Percentiles rank a stretch among this genome's conserved stretches.
phyloP scores from a whole-genome alignment of 495 filamentous ascomycete species.

The Trichocladium uniseriatum region DNA sequence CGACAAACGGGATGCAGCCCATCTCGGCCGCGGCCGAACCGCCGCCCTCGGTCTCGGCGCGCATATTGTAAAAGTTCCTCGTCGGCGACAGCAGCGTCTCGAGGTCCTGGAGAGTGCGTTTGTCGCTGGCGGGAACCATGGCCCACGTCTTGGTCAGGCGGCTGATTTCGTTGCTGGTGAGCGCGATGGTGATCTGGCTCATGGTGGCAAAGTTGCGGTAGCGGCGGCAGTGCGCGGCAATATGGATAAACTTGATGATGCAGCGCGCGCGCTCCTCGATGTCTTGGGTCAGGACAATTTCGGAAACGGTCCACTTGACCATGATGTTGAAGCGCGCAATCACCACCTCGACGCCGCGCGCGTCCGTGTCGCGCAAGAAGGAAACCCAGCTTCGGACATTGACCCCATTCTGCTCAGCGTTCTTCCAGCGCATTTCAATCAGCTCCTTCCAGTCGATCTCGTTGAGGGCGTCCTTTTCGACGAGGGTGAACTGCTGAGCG shows the following conservation, averaged over 20 bases:
- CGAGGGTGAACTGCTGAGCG: constrained; percentile 88
- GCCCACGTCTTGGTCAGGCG: constrained; percentile 75
- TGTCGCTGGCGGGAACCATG: constrained; percentile 60
- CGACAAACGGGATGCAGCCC: constrained; percentile 95
- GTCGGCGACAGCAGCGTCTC: constrained; percentile 79
- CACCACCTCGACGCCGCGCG: constrained; percentile 86
- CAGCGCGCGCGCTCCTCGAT: constrained; percentile 74
- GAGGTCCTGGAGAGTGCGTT: constrained; percentile 65
- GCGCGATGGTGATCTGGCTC: constrained; percentile 85
- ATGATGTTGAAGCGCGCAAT: constrained; percentile 95
- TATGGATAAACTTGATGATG: constrained; percentile 86
- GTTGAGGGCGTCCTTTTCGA: constrained; percentile 91
- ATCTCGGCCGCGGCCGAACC: constrained; percentile 46
- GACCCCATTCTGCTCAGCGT: constrained; percentile 48
- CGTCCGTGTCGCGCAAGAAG: constrained; percentile 72
- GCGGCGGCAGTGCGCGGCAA: constrained; percentile 72
- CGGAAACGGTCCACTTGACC: constrained; percentile 93
- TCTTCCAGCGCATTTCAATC: constrained; percentile 86
- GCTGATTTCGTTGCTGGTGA: constrained; percentile 72
- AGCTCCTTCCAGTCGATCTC: constrained; percentile 98
- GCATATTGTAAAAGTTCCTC: constrained; percentile 81
- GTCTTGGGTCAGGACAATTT: constrained; percentile 76
- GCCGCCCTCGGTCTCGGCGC: constrained; percentile 79
- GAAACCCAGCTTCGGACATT: constrained; percentile 80
- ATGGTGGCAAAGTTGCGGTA: constrained; percentile 95